Base-by-base conservation (phyloP, 805 yeast genomes). In the Yamadazyma nakazawae region DNA sequence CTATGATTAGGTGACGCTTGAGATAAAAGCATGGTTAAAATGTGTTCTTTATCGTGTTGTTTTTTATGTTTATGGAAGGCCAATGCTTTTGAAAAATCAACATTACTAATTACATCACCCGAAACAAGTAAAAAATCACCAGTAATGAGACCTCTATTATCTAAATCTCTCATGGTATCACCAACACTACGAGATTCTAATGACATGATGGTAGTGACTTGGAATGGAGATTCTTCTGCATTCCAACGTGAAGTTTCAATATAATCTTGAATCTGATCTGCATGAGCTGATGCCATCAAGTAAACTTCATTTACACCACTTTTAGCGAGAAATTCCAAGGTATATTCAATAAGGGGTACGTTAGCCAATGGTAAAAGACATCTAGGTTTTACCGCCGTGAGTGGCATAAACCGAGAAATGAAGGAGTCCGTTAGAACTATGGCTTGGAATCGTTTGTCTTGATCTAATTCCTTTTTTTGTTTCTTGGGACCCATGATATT, bases 141-240 rank as follows among this genome's bases (percentile, higher is more conserved):
- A 1, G 87, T 81, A 43, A 94, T 88, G 47, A 92, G 70, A 5
- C 97, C 97, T 56, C 96, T 76, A 50, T 88, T 84, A 64, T 94
- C 99, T 48, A 94, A 71, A 61, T 92, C 98, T 63, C 99, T 79
- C 96, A 94, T 88, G 17, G 96, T 95, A 68, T 94, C 99, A 54
- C 99, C 99, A 10, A 92, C 96, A 24, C 96, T 87, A 64, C 91
- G 72, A 10, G 94, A 83, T 63, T 92, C 97, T 40, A 89, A 80
- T 19, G 95, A 81, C 75, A 87, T 78, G 44, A 92, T 80, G 2
- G 96, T 85, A 40, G 81, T 79, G 38, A 94, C 78, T 46, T 79
- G 78, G 64, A 94, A 92, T 1, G 97, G 96, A 2, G 96, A 80
- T 60, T 83, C 80, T 1, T 81, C 74, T 14, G 72, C 59, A 13